Evolutionary conservation across 495 filamentous ascomycete species (phyloP).

Genomic region (Xylaria flabelliformis): DNA sequence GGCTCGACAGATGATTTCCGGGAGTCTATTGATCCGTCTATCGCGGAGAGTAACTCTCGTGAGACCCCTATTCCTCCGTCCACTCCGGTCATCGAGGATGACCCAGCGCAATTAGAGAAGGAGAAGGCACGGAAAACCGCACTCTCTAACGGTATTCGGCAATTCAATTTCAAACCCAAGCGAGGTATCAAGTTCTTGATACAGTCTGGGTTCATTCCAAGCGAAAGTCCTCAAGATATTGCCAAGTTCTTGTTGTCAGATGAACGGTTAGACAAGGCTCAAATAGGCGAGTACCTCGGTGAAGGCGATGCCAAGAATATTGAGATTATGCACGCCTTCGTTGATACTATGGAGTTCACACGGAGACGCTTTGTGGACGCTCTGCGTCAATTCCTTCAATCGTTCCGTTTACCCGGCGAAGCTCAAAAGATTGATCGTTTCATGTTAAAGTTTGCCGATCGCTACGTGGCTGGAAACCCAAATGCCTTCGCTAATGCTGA

Average conservation of each 20-base stretch:
- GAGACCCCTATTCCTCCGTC: conserved; percentile 71
- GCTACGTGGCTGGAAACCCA: conserved; percentile 92
- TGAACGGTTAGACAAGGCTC: conserved; percentile 83
- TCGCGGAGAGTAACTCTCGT: conserved; percentile 55
- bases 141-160: conserved; percentile 81
- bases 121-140: conserved; percentile 94
- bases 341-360: conserved; percentile 94
- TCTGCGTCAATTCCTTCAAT: conserved; percentile 87
- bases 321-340: conserved; percentile 97
- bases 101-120: conserved; percentile 88
- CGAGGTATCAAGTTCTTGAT: conserved; percentile 85
- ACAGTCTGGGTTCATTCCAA: conserved; percentile 83
- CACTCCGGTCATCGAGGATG: conserved; percentile 82
- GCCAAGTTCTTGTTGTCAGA: conserved; percentile 78
- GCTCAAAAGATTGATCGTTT: conserved; percentile 99
- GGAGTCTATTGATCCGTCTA: conserved; percentile 76
- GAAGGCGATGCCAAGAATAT: conserved; percentile 93
- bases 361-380: conserved; percentile 93
- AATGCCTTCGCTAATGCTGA: conserved; percentile 98
- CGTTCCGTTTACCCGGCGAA: conserved; percentile 93
- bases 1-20: conserved; percentile 77
- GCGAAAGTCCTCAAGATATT: conserved; percentile 78
- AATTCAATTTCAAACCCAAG: conserved; percentile 99
- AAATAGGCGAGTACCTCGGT: conserved; percentile 93
- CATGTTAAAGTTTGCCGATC: conserved; percentile 98